phyloP scores from a whole-genome alignment of 1,139 yeast species.

The Yamadazyma epiphylla region DNA sequence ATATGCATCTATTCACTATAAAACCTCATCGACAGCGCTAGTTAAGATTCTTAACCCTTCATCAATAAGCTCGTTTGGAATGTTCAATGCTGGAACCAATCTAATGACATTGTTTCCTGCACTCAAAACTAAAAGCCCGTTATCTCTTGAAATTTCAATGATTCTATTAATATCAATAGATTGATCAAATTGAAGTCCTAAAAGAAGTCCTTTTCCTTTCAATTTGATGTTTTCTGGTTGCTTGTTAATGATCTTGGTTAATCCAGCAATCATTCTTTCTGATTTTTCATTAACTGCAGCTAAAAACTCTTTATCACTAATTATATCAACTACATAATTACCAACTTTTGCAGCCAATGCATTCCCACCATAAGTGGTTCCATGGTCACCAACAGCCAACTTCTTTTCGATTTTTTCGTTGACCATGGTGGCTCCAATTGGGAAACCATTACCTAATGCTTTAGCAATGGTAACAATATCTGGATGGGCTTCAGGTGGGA shows the following conservation, averaged over 20 bases:
- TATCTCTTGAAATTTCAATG: constrained; percentile 65
- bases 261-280: constrained; percentile 46
- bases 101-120: constrained; percentile 91
- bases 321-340: constrained; percentile 63
- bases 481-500: constrained; percentile 80
- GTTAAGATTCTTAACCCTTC: constrained; percentile 69
- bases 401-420: constrained; percentile 71
- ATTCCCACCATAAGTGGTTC: constrained; percentile 97
- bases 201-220: constrained; percentile 83
- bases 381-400: constrained; percentile 90
- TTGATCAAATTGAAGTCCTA: constrained; percentile 71
- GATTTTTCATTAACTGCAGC: constrained; percentile 57
- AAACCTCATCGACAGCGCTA: constrained; percentile 13
- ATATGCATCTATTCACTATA: no score
- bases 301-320: constrained; percentile 61
- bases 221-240: constrained; percentile 62
- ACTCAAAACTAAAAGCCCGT: constrained; percentile 78
- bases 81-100: constrained; percentile 88
- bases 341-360: constrained; percentile 88
- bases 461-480: constrained; percentile 93
- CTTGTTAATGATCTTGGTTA: constrained; percentile 49
- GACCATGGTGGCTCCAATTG: constrained; percentile 91
- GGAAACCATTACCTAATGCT: constrained; percentile 97
- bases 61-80: constrained; percentile 61
- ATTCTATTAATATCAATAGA: constrained; percentile 61